Conservation (phyloP, 805 yeast species). For the Maudiozyma saulgeensis region DNA sequence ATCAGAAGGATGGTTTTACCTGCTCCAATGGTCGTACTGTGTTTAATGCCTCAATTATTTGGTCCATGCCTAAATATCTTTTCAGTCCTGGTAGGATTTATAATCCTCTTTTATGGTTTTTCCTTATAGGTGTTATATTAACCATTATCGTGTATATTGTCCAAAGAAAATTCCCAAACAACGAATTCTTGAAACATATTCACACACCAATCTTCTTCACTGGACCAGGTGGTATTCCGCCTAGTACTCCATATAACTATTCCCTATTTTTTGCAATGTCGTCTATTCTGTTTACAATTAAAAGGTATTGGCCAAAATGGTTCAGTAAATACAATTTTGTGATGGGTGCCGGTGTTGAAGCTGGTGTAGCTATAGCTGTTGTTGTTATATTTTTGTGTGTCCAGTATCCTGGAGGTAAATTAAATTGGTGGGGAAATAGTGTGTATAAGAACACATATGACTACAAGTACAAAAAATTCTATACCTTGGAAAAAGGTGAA, state of each 20-base stretch:
- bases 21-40: constrained; percentile 36
- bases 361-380: constrained; percentile 55
- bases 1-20: constrained; percentile 36
- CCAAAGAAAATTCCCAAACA: constrained; percentile 19
- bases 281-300: constrained; percentile 36
- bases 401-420: constrained; percentile 35
- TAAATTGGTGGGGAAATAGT: constrained; percentile 53
- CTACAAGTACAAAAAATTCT: constrained; percentile 27
- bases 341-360: constrained; percentile 50
- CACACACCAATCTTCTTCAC: constrained; percentile 58
- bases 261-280: constrained; percentile 43
- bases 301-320: constrained; percentile 42
- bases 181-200: constrained; percentile 30
- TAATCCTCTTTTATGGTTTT: constrained; percentile 47
- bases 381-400: constrained; percentile 46
- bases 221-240: constrained; percentile 57
- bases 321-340: constrained; percentile 53
- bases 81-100: constrained; percentile 43
- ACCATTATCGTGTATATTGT: background rate
- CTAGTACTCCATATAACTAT: constrained; percentile 64
- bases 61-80: constrained; percentile 45
- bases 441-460: constrained; percentile 37
- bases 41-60: constrained; percentile 43
- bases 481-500: constrained; percentile 33
- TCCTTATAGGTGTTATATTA: constrained; percentile 38